A percentile compares a stretch with the other conserved stretches of the same genome.
Conservation (phyloP, 441 rosid genomes). For the Euphorbia neoarborescens region DNA sequence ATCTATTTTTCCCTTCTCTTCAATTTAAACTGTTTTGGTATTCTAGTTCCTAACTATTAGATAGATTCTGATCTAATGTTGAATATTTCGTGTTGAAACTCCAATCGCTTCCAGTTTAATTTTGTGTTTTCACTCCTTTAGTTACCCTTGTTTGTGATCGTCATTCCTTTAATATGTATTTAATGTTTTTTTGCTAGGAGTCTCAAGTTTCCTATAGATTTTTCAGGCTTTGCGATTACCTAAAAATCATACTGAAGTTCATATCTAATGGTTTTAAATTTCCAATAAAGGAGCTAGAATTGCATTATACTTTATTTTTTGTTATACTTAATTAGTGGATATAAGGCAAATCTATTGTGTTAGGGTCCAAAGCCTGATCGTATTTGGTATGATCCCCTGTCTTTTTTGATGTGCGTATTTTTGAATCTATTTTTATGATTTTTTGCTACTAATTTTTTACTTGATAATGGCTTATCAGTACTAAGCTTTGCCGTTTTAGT, state of each 20-base stretch:
- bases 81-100: neutral
- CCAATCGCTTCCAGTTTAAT: neutral
- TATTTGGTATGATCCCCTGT: neutral
- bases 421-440: neutral
- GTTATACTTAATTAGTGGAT: neutral
- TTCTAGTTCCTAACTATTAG: neutral
- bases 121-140: neutral
- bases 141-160: neutral
- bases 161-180: neutral
- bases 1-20: conserved; percentile 12
- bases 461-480: conserved; percentile 22
- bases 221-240: neutral
- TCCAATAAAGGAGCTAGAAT: neutral
- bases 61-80: neutral
- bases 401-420: neutral
- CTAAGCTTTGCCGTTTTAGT: conserved; percentile 50
- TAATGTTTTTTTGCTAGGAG: neutral
- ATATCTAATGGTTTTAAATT: neutral
- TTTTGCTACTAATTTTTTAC: neutral
- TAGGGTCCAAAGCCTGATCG: neutral
- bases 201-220: neutral
- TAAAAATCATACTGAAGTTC: neutral
- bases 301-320: neutral
- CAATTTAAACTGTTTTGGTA: neutral
- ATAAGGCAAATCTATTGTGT: neutral